Conservation (phyloP, 2,329 filamentous ascomycete species). For the Verticillium klebahnii region DNA sequence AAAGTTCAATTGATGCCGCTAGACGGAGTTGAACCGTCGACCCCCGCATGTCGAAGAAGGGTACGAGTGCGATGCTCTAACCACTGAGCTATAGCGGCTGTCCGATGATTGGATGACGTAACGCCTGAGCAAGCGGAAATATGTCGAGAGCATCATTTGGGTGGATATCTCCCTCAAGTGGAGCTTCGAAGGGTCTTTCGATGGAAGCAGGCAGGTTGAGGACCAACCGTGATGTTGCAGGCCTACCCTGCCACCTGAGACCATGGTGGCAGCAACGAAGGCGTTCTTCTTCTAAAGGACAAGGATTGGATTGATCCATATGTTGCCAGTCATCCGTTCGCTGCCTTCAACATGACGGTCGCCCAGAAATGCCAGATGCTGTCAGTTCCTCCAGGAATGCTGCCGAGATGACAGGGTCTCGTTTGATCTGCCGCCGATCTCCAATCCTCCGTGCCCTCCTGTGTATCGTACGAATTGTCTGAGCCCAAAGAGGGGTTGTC, state of each 20-base stretch:
- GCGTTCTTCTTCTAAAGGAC: too few species aligned
- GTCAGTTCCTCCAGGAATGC: neutral
- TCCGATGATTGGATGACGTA: neutral
- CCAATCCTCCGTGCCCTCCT: neutral
- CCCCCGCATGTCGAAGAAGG: neutral
- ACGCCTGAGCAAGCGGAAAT: neutral
- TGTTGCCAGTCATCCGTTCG: neutral
- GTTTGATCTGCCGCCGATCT: slow-evolving; percentile 1
- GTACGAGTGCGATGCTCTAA: neutral
- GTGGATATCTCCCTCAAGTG: too few species aligned
- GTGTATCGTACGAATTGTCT: neutral
- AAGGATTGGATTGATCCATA: too few species aligned
- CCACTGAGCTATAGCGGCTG: neutral
- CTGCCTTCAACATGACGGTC: neutral
- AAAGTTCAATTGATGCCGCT: neutral
- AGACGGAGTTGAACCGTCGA: neutral
- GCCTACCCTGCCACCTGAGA: neutral
- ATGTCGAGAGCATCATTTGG: neutral
- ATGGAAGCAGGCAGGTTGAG: too few species aligned
- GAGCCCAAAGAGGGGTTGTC: neutral
- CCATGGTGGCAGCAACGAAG: neutral
- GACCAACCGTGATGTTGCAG: too few species aligned
- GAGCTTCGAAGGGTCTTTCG: too few species aligned
- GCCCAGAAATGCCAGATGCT: neutral
- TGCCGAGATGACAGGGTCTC: neutral